phyloP scores from a whole-genome alignment of 2,329 filamentous ascomycete genomes.

The Venturia pyrina region DNA sequence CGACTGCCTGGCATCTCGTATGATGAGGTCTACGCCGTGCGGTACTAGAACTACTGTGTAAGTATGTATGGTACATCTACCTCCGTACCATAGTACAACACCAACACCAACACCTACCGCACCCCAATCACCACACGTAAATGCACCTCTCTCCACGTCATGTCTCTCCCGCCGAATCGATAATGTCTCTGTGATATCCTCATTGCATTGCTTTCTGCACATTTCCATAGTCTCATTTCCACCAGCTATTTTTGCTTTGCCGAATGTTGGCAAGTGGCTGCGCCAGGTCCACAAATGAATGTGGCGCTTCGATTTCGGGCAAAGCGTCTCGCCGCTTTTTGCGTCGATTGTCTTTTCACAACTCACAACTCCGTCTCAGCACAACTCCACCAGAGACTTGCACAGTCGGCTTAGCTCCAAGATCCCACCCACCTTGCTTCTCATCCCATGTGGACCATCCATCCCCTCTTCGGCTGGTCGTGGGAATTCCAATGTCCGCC shows the following conservation, averaged over 20 bases:
- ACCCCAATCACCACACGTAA: no score
- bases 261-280: background rate
- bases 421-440: background rate
- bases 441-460: background rate
- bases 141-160: background rate
- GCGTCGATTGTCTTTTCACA: background rate
- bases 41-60: no score
- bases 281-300: background rate
- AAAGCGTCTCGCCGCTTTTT: slow-evolving; percentile 5
- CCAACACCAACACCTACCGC: no score
- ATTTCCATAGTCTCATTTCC: slow-evolving; percentile 6
- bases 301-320: slow-evolving; percentile 3
- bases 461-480: background rate
- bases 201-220: background rate
- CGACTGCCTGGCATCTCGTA: no score
- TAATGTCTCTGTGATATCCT: background rate
- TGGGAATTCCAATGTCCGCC: background rate
- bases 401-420: background rate
- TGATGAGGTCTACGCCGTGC: no score
- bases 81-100: no score
- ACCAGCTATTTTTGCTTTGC: slow-evolving; percentile 8
- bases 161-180: no score
- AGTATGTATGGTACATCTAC: no score
- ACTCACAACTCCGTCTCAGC: no score
- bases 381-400: background rate